Base-by-base conservation (phyloP, 371 early-diverging fungal species). In the Apophysomyces ossiformis region DNA sequence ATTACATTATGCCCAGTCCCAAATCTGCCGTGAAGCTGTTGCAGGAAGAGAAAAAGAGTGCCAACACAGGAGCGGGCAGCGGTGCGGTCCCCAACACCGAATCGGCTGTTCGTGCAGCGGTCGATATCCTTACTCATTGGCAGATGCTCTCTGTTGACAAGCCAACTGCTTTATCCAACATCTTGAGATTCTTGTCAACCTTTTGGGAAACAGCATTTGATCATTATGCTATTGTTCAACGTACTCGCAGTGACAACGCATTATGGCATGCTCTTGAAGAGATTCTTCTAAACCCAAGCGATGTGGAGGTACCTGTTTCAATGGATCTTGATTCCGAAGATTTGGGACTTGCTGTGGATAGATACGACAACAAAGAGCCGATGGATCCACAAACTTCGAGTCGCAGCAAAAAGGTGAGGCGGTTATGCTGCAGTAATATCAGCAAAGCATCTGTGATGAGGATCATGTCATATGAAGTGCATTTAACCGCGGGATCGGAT, bases 11-110 rank as follows among this genome's bases (percentile, higher is more conserved):
- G 80, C 83, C 83, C 4, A 82, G 83, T 56, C 83, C 83, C 6
- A 82, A 82, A 50, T 78, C 83, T 7, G 77, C 82, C 7, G 69
- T 69, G 50, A 83, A 83, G 60, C 68, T 89, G 32, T 78, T 89
- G 58, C 66, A 79, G 68, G 88, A 86, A 26, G 89, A 91, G 62
- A 85, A 87, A 56, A 78, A 81, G 5, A 88, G 89, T 12, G 71
- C 83, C 12, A 26, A 35, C 13, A 44, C 60, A 37, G 11, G 35
- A 39, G 21, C 16, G 12, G 8, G 37, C 57, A 57, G 63, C 16
- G 37, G 59, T 16, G 47, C 62, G n/a, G 26, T 61, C 5, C 5
- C 64, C 7, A 32, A 36, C 4, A 65, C 69, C 1, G 76, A 74
- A 18, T 79, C 82, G 32, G 83, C 83, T 12, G 68, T 76, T 6